A percentile compares a stretch with the other conserved stretches of the same genome.
Evolutionary conservation across 2,329 filamentous ascomycete genomes (phyloP).

Genomic region (Nigrospora oryzae): DNA sequence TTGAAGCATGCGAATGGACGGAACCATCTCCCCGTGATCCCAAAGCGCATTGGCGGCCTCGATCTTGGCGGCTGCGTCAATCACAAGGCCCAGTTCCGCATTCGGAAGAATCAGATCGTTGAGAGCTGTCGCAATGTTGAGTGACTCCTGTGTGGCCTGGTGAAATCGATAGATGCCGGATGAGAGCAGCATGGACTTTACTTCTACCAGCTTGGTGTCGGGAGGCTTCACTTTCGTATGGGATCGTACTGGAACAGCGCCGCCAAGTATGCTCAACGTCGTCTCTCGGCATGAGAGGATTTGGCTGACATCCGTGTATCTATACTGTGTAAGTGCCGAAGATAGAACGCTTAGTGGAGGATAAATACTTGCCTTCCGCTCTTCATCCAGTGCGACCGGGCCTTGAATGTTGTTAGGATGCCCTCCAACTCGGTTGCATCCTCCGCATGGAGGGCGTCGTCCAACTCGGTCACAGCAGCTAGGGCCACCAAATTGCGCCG

Average conservation of each 20-base stretch:
- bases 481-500: slow-evolving; percentile 52
- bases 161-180: slow-evolving; percentile 72
- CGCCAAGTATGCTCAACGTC: slow-evolving; percentile 69
- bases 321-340: slow-evolving; percentile 19
- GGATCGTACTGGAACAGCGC: slow-evolving; percentile 54
- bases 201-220: slow-evolving; percentile 63
- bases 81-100: slow-evolving; percentile 59
- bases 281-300: slow-evolving; percentile 79
- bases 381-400: slow-evolving; percentile 70
- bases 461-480: slow-evolving; percentile 71
- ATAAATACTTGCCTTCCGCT: slow-evolving; percentile 57
- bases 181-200: slow-evolving; percentile 67
- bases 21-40: slow-evolving; percentile 84
- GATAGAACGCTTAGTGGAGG: not conserved
- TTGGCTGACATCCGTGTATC: slow-evolving; percentile 69
- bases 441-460: slow-evolving; percentile 61
- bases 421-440: slow-evolving; percentile 52
- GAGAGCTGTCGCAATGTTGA: slow-evolving; percentile 79
- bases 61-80: slow-evolving; percentile 69
- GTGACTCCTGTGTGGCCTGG: slow-evolving; percentile 73
- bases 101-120: slow-evolving; percentile 67
- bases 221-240: slow-evolving; percentile 52
- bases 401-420: slow-evolving; percentile 54
- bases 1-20: slow-evolving; percentile 84
- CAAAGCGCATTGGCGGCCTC: slow-evolving; percentile 87